Conservation (phyloP, 2,329 filamentous ascomycete species). For the Botrytis byssoidea region DNA sequence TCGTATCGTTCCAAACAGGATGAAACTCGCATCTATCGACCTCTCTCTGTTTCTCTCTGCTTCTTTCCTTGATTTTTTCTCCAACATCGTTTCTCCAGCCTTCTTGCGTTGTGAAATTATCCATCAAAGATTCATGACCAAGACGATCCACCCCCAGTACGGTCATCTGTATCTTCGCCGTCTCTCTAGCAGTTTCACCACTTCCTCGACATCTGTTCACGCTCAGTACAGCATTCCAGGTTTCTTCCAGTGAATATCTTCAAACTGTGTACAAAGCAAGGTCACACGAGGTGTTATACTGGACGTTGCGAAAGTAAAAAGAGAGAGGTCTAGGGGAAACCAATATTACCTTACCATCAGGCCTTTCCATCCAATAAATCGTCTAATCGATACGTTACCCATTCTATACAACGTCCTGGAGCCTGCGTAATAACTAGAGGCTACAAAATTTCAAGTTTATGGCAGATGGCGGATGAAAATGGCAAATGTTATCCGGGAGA, state of each 20-base stretch:
- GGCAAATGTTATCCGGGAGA: rapidly evolving
- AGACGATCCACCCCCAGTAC: too few species aligned
- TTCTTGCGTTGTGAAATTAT: neutral
- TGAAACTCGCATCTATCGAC: neutral
- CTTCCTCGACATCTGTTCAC: neutral
- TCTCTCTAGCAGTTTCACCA: neutral
- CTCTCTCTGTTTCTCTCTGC: too few species aligned
- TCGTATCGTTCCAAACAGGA: too few species aligned
- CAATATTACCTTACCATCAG: neutral
- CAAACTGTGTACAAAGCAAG: neutral
- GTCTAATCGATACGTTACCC: neutral
- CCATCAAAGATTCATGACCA: neutral
- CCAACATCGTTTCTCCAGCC: neutral
- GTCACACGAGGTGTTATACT: neutral
- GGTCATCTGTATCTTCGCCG: neutral
- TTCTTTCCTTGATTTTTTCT: neutral
- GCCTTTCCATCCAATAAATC: neutral
- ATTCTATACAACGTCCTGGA: neutral
- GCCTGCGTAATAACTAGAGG: neutral
- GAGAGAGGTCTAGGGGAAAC: neutral
- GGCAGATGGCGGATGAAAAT: neutral
- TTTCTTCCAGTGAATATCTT: neutral
- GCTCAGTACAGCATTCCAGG: neutral
- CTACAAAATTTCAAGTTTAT: neutral
- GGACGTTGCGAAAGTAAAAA: neutral